Base-by-base conservation (phyloP, 176 grass and related monocot genomes). In the Otatea glauca region DNA sequence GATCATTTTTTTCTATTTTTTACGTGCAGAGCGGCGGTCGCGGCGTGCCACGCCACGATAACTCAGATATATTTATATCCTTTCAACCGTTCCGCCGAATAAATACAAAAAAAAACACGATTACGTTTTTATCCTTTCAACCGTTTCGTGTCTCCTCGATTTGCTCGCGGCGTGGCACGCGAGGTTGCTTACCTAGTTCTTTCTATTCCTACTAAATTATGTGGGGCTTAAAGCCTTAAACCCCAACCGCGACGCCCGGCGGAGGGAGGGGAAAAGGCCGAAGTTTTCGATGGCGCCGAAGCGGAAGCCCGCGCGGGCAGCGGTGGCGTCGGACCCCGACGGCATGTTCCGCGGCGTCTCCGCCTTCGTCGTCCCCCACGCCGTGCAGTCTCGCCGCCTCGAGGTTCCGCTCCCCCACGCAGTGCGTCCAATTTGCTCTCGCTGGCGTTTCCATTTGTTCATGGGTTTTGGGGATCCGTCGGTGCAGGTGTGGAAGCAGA, bases 341-440 rank as follows among this genome's bases (percentile, higher is more conserved):
- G 96, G 96, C 43, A 99, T 96, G 62, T 94, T 99, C 86, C 68
- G 76, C 4, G 91, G 92, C 65, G 88, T 99, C 68, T 94, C 89
- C 29, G 93, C 92, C 24, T 88, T 94, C 77, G 48, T 96, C 65
- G 81, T 96, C 20, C 75, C 88, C 32, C 70, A 74, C 41, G 80
- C 72, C 65, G 89, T 95, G 69, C 96, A 92, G 61, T 3, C 72
- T 70, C 83, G 96, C 85, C 90, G 96, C 70, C 87, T 98, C 74
- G 89, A 89, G 91, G 95, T 90, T 58, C 44, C n/a, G 27, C 3
- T 41, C 76, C 54, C 69, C 49, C 8, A 23, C 41, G 5, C 17
- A 21, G 10, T 32, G 18, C 49, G 13, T 16, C 27, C 51, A 12
- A 37, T 76, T 72, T n/a, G 39, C 43, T 75, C 72, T 76, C 44